phyloP scores from a whole-genome alignment of 2,329 filamentous ascomycete genomes.

The Pyrenophora seminiperda region DNA sequence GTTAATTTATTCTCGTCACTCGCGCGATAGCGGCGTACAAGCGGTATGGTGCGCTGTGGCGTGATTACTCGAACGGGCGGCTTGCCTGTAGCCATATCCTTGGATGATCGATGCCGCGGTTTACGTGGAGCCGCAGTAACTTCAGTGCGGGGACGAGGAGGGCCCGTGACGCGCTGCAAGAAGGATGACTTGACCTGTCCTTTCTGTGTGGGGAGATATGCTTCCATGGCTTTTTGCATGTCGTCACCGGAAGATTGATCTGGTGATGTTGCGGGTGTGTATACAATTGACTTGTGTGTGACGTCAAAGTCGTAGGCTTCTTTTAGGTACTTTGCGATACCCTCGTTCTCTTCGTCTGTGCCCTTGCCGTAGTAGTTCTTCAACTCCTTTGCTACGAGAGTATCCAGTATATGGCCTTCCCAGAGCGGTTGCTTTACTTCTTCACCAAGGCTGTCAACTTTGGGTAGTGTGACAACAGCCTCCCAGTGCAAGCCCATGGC shows the following conservation, averaged over 20 bases:
- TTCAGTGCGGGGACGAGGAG: not conserved
- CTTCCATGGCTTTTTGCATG: conserved; percentile 14
- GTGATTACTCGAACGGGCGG: too few relatives aligned
- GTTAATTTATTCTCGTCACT: too few relatives aligned
- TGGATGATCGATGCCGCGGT: too few relatives aligned
- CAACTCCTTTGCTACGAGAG: conserved; percentile 29
- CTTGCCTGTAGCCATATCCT: too few relatives aligned
- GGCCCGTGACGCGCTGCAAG: not conserved
- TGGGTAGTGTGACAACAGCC: conserved; percentile 15
- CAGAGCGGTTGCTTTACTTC: conserved; percentile 11
- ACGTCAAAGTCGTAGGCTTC: conserved; percentile 24
- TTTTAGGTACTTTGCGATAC: conserved; percentile 26
- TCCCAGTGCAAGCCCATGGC: conserved; percentile 29
- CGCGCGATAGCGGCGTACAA: too few relatives aligned
- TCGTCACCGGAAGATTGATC: conserved; percentile 21
- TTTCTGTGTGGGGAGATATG: not conserved
- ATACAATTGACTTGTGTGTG: conserved; percentile 1
- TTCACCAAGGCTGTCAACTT: not conserved
- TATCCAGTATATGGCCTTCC: conserved; percentile 21
- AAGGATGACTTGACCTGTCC: not conserved
- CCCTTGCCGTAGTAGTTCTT: conserved; percentile 25
- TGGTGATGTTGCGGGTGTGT: conserved; percentile 1
- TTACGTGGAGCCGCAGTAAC: too few relatives aligned
- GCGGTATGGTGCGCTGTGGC: too few relatives aligned
- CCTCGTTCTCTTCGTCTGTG: conserved; percentile 24